Evolutionary conservation across 2,329 filamentous ascomycete species (phyloP), one percentile per base, ranked within the genome.

Genomic region (Phaeosphaeriaceae sp.): DNA sequence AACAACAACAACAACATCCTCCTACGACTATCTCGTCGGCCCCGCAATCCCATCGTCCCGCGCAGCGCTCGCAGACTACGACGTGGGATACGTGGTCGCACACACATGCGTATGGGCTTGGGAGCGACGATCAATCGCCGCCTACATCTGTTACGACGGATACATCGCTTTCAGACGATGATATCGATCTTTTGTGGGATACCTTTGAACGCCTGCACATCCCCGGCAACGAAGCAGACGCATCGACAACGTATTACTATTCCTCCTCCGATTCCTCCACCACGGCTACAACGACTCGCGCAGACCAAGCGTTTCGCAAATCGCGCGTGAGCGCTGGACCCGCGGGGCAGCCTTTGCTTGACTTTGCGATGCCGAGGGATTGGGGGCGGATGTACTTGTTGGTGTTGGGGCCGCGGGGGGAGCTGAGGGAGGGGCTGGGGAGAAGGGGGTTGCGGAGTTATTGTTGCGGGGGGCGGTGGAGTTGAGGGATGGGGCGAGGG

Each of bases 141-240:
- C 58, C 67, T 2, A 61, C 62, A 42, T 69, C 66, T 52, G 61
- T 69, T 6, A 63, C 61, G 1, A 69, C 68, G 9, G 63, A 69
- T 38, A 64, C 58, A 0, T 67, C 63, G 3, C 60, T 64, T n/a
- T 65, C 69, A 36, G 68, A 72, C 34, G 68, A 71, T 42, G 69
- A 72, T 30, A 50, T 70, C 12, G 70, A 73, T 51, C 67, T 71
- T 16, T 60, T 70, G 7, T 73, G 69, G 69, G 69, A 72, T 16
- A 48, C 36, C 1, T 64, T 70, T 29, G 69, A 72, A 21, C 61
- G 62, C 2, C 40, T 58, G 2, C 56, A 50, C 3, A 41, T 61
- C 3, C 51, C 3, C 38, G 38, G 6, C 15, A 16, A n/a, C 13
- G 13, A 15, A 30, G 50, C 15, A 58, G 63, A 15, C 58, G 60